Evolutionary conservation across 2,329 filamentous ascomycete species (phyloP).

Genomic region (Fusarium multiceps): DNA sequence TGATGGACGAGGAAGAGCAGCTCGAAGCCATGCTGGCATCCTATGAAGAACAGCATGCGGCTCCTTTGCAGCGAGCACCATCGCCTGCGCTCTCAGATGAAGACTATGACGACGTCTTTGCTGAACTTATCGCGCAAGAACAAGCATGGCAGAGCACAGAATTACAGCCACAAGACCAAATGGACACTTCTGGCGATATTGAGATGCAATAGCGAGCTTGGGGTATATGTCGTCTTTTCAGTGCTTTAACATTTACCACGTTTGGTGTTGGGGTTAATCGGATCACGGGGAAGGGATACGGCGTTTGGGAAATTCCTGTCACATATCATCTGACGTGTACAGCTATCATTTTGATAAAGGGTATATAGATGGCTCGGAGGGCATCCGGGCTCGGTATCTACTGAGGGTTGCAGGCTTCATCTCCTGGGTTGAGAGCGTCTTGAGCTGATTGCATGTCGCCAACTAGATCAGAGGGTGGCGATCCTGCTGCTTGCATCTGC

Average conservation of each 20-base stretch:
- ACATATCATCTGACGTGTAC: constrained; percentile 40
- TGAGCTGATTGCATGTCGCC: constrained; percentile 89
- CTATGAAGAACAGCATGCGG: constrained; percentile 51
- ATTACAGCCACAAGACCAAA: constrained; percentile 52
- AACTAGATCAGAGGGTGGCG: constrained; percentile 89
- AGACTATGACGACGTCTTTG: constrained; percentile 72
- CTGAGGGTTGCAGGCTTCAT: constrained; percentile 72
- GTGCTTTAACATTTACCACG: constrained; percentile 19
- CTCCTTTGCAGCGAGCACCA: constrained; percentile 43
- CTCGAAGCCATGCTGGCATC: constrained; percentile 67
- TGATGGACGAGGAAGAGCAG: constrained; percentile 69
- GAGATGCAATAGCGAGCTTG: constrained; percentile 27
- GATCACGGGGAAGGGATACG: constrained; percentile 18
- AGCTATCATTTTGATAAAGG: constrained; percentile 40
- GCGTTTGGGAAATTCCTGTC: constrained; percentile 39
- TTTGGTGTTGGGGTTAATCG: constrained; percentile 38
- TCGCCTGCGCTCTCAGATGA: constrained; percentile 62
- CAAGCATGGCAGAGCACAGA: constrained; percentile 26
- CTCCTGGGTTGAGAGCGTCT: constrained; percentile 71
- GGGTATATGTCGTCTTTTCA: neutral
- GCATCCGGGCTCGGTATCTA: constrained; percentile 52
- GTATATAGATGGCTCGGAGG: constrained; percentile 45
- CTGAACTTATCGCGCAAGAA: constrained; percentile 52
- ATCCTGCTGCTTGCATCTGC: constrained; percentile 96
- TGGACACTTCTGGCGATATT: constrained; percentile 59